phyloP scores from a whole-genome alignment of 1,139 yeast species.

The Keqinozyma sinolaborantium region DNA sequence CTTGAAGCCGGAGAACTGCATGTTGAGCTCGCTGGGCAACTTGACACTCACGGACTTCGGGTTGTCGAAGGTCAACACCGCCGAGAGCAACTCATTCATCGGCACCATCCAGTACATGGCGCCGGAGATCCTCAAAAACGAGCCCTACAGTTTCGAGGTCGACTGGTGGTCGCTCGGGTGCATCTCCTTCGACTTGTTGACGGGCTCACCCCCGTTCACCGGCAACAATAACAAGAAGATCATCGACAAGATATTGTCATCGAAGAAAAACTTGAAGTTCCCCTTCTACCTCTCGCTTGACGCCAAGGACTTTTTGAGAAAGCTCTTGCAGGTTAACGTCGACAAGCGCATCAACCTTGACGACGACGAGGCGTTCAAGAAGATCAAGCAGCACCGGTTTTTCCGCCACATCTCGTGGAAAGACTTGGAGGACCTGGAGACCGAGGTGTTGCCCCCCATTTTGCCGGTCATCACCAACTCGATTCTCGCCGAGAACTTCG shows the following conservation, averaged over 20 bases:
- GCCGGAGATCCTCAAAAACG: slow-evolving; percentile 85
- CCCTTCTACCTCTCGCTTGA: slow-evolving; percentile 83
- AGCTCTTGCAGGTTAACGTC: slow-evolving; percentile 73
- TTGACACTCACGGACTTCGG: slow-evolving; percentile 91
- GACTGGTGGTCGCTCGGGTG: slow-evolving; percentile 99
- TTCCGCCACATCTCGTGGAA: slow-evolving; percentile 80
- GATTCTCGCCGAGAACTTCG: slow-evolving; percentile 87
- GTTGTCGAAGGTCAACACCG: slow-evolving; percentile 68
- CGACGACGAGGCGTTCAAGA: slow-evolving; percentile 36
- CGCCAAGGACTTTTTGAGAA: slow-evolving; percentile 77
- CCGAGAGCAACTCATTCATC: slow-evolving; percentile 65
- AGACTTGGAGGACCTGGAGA: slow-evolving; percentile 46
- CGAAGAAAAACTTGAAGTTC: slow-evolving; percentile 65
- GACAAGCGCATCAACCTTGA: slow-evolving; percentile 71
- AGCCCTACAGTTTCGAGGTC: slow-evolving; percentile 80
- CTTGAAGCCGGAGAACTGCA: slow-evolving; percentile 89
- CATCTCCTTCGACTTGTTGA: slow-evolving; percentile 78
- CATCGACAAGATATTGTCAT: slow-evolving; percentile 66
- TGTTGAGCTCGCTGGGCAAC: slow-evolving; percentile 75
- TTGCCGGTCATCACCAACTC: slow-evolving; percentile 84
- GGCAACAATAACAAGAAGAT: slow-evolving; percentile 84
- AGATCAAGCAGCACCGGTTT: slow-evolving; percentile 67
- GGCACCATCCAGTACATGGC: slow-evolving; percentile 98
- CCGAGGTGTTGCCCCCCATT: slow-evolving; percentile 66
- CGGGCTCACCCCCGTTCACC: slow-evolving; percentile 93